Evolutionary conservation across 2,329 filamentous ascomycete species (phyloP).

Genomic region (Sclerotinia subarctica): DNA sequence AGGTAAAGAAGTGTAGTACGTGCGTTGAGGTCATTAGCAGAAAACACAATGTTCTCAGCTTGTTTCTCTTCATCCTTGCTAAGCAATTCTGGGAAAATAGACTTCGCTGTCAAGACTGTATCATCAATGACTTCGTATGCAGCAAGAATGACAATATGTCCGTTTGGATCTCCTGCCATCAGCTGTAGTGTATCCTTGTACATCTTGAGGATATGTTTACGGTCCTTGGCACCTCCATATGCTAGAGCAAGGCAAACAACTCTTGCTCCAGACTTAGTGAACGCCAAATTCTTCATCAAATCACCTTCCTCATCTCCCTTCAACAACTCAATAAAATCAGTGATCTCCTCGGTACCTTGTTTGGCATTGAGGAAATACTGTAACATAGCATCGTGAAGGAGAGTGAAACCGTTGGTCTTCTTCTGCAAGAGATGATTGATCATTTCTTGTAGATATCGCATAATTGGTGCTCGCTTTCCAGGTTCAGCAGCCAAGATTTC

Average conservation of each 20-base stretch:
- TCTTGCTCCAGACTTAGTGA: conserved; percentile 83
- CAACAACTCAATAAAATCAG: conserved; percentile 83
- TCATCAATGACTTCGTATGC: conserved; percentile 93
- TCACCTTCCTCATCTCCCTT: conserved; percentile 91
- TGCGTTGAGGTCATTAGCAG: conserved; percentile 63
- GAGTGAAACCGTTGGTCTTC: conserved; percentile 93
- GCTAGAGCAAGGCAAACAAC: conserved; percentile 80
- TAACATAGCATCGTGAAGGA: conserved; percentile 96
- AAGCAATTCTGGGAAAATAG: conserved; percentile 82
- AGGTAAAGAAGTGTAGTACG: conserved; percentile 74
- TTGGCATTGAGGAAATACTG: conserved; percentile 87
- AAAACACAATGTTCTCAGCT: conserved; percentile 60
- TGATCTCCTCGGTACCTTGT: conserved; percentile 74
- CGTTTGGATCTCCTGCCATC: conserved; percentile 77
- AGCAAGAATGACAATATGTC: conserved; percentile 76
- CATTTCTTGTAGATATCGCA: conserved; percentile 79
- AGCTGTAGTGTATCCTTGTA: conserved; percentile 87
- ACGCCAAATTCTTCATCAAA: conserved; percentile 90
- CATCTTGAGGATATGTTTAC: conserved; percentile 80
- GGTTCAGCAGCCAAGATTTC: conserved; percentile 72
- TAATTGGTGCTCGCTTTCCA: conserved; percentile 82
- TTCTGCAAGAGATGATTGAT: conserved; percentile 95
- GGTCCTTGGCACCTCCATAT: conserved; percentile 84
- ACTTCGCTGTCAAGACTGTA: conserved; percentile 81
- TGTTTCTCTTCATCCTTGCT: conserved; percentile 64